phyloP scores from a whole-genome alignment of 306 rosid genomes.

The Gastrolobium villosum region DNA sequence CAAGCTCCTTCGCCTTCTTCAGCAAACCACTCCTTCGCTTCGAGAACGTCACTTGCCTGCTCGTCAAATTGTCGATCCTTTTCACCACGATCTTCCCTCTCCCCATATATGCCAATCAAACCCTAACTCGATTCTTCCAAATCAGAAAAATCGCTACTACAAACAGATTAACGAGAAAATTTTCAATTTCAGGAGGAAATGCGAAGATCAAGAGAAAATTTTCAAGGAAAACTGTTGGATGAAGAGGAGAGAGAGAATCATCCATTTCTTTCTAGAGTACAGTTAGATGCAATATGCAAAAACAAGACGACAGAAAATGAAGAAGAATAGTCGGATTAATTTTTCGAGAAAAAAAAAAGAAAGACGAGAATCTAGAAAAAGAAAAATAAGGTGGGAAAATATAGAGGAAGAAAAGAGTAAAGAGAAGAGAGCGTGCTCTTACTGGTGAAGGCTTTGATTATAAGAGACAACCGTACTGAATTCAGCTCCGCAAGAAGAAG shows the following conservation, averaged over 20 bases:
- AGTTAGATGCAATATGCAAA: background rate
- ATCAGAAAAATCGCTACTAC: slow-evolving; percentile 16
- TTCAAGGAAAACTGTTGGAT: background rate
- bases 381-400: background rate
- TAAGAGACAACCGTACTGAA: slow-evolving; percentile 67
- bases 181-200: background rate
- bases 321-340: slow-evolving; percentile 24
- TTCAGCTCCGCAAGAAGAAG: slow-evolving; percentile 50
- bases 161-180: slow-evolving; percentile 33
- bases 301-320: background rate
- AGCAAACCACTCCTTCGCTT: slow-evolving; percentile 85
- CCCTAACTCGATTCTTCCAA: slow-evolving; percentile 45
- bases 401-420: background rate
- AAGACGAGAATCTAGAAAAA: slow-evolving; percentile 33
- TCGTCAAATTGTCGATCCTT: slow-evolving; percentile 93
- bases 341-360: slow-evolving; percentile 44
- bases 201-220: background rate
- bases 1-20: slow-evolving; percentile 95
- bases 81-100: slow-evolving; percentile 97
- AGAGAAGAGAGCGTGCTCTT: slow-evolving; percentile 37
- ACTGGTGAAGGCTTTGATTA: slow-evolving; percentile 52
- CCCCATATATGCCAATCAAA: slow-evolving; percentile 64
- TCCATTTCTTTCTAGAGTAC: slow-evolving; percentile 26
- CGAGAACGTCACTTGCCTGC: slow-evolving; percentile 92
- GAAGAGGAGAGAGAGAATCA: background rate